A percentile compares a stretch with the other conserved stretches of the same genome.
These are phyloP conservation scores for Cochlearia excelsa DNA, from an alignment of 345 rosid species.

Conservation along the genomic window DNA sequence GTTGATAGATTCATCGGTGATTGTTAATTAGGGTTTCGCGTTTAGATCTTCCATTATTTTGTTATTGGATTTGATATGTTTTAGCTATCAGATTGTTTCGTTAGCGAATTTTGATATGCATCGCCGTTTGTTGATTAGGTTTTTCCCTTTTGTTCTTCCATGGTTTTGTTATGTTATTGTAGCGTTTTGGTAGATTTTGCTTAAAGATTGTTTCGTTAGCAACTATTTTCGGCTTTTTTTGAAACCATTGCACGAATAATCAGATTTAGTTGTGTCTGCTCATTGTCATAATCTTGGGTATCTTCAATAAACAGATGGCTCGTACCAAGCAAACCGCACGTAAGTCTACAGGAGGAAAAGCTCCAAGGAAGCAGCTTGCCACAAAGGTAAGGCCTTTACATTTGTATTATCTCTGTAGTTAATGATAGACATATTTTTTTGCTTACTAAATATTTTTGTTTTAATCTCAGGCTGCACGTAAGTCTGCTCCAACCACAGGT, in stretches of 20 bases:
- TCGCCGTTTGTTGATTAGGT: too few relatives aligned
- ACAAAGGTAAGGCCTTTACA: constrained; percentile 51
- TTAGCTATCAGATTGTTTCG: not conserved
- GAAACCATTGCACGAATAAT: too few relatives aligned
- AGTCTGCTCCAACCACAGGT: constrained; percentile 94
- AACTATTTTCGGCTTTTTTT: too few relatives aligned
- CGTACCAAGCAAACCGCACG: constrained; percentile 94
- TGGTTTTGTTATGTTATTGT: too few relatives aligned
- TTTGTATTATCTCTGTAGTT: too few relatives aligned
- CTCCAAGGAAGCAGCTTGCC: constrained; percentile 95
- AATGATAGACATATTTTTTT: too few relatives aligned
- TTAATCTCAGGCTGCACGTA: constrained; percentile 71
- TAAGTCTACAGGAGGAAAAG: constrained; percentile 95
- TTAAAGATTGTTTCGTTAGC: too few relatives aligned
- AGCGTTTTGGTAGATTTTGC: too few relatives aligned
- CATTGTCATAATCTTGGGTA: too few relatives aligned
- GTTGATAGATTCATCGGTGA: not conserved
- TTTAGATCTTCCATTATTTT: not conserved
- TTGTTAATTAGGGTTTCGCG: constrained; percentile 6
- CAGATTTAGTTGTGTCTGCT: too few relatives aligned
- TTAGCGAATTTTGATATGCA: too few relatives aligned
- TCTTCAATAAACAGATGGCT: constrained; percentile 25
- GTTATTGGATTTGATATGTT: not conserved
- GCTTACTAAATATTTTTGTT: not conserved
- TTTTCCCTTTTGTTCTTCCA: too few relatives aligned